Evolutionary conservation across 2,329 filamentous ascomycete genomes (phyloP).

Genomic region (Aspergillus sp.): DNA sequence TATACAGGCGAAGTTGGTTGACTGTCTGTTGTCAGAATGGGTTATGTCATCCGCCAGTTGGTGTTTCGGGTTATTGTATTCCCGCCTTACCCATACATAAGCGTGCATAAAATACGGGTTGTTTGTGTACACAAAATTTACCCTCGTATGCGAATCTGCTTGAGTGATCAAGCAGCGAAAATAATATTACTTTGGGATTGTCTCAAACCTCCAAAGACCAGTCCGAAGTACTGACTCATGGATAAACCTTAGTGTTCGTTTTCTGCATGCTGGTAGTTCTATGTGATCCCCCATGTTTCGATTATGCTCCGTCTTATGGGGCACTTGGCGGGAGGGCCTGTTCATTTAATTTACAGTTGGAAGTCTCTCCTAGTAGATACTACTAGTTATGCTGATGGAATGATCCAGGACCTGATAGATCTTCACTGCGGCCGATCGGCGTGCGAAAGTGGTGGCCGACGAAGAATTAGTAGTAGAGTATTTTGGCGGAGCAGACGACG

Average conservation of each 20-base stretch:
- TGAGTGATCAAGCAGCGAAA: background rate
- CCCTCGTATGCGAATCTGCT: background rate
- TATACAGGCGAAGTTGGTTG: background rate
- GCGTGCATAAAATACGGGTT: background rate
- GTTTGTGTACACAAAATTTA: background rate
- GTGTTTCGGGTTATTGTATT: conserved; percentile 8
- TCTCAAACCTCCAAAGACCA: too few relatives aligned
- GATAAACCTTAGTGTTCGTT: background rate
- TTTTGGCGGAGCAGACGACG: background rate
- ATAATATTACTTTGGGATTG: background rate
- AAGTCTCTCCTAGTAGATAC: background rate
- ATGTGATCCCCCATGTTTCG: background rate
- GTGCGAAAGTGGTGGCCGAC: background rate
- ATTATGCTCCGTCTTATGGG: background rate
- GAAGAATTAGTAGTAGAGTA: background rate
- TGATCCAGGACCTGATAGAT: background rate
- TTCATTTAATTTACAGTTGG: background rate
- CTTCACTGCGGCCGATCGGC: background rate
- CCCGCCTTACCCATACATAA: background rate
- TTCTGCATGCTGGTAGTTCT: background rate
- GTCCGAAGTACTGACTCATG: too few relatives aligned
- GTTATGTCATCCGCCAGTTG: conserved; percentile 14
- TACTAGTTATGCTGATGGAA: background rate
- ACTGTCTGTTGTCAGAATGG: background rate
- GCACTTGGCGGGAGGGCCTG: background rate